phyloP scores from a whole-genome alignment of 2,329 filamentous ascomycete genomes.

The Stagonosporopsis cucurbitacearum region DNA sequence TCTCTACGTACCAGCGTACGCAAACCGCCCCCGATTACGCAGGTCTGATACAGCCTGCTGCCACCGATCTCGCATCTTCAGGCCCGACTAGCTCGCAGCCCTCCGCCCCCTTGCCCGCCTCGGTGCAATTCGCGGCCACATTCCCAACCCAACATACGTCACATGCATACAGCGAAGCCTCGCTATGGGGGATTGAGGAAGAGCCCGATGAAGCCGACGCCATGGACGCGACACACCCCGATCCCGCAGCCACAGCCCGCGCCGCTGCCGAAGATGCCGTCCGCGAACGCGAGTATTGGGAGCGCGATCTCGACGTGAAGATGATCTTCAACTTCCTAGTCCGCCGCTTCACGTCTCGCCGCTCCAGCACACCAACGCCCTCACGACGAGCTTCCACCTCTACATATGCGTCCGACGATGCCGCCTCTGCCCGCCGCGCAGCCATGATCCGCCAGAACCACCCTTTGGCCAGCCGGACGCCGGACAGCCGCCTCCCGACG shows the following conservation, averaged over 20 bases:
- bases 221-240: constrained; percentile 54
- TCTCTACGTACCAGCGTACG: constrained; percentile 76
- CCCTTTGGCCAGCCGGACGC: constrained; percentile 72
- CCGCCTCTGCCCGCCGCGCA: constrained; percentile 67
- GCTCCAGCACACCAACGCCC: constrained; percentile 36
- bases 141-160: constrained; percentile 42
- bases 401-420: constrained; percentile 26
- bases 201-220: constrained; percentile 53
- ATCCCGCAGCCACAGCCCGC: constrained; percentile 21
- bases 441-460: constrained; percentile 89
- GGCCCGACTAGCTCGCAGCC: constrained; percentile 38
- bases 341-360: constrained; percentile 47
- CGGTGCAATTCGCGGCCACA: constrained; percentile 59
- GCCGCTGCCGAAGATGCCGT: constrained; percentile 43
- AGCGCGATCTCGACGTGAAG: constrained; percentile 86
- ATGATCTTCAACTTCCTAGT: constrained; percentile 79
- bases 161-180: constrained; percentile 57
- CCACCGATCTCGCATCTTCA: constrained; percentile 34
- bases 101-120: constrained; percentile 35
- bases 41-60: constrained; percentile 64
- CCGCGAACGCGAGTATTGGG: constrained; percentile 80
- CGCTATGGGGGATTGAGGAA: constrained; percentile 72
- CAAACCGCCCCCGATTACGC: constrained; percentile 72
- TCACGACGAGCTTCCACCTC: constrained; percentile 35
- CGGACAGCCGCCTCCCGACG: constrained; percentile 36